Percentiles rank a stretch among this genome's conserved stretches.
Conservation (phyloP, 2,329 filamentous ascomycete genomes). For the Aspergillus novoparasiticus region DNA sequence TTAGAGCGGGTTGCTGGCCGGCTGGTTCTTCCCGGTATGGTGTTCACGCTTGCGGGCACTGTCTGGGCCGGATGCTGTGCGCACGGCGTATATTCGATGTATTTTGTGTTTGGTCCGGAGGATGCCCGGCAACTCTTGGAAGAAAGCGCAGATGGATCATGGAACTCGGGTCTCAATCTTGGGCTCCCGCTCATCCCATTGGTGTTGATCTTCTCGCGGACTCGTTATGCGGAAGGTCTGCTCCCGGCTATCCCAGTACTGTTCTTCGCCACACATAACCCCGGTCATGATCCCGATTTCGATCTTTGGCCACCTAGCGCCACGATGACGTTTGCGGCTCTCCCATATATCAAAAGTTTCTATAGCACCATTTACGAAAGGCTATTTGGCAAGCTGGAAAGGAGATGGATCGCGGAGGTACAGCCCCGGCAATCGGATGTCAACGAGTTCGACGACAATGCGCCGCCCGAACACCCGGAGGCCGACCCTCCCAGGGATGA, state of each 20-base stretch:
- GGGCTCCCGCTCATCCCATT: conserved; percentile 70
- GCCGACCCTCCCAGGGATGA: conserved; percentile 28
- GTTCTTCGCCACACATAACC: conserved; percentile 53
- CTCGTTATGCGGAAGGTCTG: conserved; percentile 63
- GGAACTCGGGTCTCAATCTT: conserved; percentile 56
- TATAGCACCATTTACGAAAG: conserved; percentile 66
- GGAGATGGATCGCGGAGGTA: conserved; percentile 64
- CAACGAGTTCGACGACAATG: conserved; percentile 34
- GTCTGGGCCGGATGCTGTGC: conserved; percentile 56
- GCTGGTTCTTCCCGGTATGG: conserved; percentile 66
- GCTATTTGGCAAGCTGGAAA: conserved; percentile 60
- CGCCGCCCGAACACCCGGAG: conserved; percentile 38
- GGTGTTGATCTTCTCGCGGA: conserved; percentile 68
- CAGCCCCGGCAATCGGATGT: conserved; percentile 57
- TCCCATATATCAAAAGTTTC: conserved; percentile 66
- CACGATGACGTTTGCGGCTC: conserved; percentile 64
- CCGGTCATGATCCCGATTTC: conserved; percentile 51
- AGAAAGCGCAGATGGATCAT: conserved; percentile 37
- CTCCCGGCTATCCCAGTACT: conserved; percentile 64
- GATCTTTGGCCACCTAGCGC: conserved; percentile 68
- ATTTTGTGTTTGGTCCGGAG: conserved; percentile 65
- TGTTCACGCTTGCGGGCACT: conserved; percentile 52
- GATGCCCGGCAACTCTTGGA: conserved; percentile 61
- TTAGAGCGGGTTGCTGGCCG: conserved; percentile 60
- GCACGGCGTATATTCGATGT: conserved; percentile 65